These are phyloP conservation scores for Leccinum ochraceum DNA, from an alignment of 768 basidiomycete species.

Conservation along the genomic window DNA sequence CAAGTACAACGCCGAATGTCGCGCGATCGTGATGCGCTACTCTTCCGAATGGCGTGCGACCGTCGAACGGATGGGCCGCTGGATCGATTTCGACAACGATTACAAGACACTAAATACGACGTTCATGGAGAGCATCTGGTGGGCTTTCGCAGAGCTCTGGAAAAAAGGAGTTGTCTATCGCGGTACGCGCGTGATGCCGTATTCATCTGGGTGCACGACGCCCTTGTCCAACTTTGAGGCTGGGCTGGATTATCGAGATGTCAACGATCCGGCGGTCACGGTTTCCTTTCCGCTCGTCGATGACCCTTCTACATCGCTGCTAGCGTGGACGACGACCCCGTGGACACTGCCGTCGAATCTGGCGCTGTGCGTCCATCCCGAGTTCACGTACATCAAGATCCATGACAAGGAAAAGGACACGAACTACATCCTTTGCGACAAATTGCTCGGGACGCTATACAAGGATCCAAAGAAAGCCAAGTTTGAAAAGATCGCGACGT, in stretches of 20 bases:
- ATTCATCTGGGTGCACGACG: slow-evolving; percentile 94
- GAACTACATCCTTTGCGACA: slow-evolving; percentile 92
- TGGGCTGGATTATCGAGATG: slow-evolving; percentile 87
- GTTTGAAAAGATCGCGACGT: slow-evolving; percentile 86
- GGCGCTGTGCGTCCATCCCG: slow-evolving; percentile 93
- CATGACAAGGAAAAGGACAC: slow-evolving; percentile 83
- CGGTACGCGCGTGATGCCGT: slow-evolving; percentile 95
- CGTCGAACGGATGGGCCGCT: slow-evolving; percentile 97
- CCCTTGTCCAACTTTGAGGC: slow-evolving; percentile 98
- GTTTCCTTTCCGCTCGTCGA: slow-evolving; percentile 92
- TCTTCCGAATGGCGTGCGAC: slow-evolving; percentile 91
- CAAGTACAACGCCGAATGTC: slow-evolving; percentile 96
- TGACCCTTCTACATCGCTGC: slow-evolving; percentile 83
- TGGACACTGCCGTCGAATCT: slow-evolving; percentile 98
- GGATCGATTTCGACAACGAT: slow-evolving; percentile 99
- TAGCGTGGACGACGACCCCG: slow-evolving; percentile 99
- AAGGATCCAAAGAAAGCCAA: slow-evolving; percentile 98
- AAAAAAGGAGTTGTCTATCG: slow-evolving; percentile 90
- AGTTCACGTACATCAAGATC: slow-evolving; percentile 95
- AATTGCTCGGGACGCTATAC: slow-evolving; percentile 83
- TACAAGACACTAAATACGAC: slow-evolving; percentile 94
- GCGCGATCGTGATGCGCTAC: slow-evolving; percentile 97
- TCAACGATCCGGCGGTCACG: slow-evolving; percentile 94
- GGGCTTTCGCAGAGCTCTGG: slow-evolving; percentile 96
- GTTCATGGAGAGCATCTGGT: slow-evolving; percentile 98